These are phyloP conservation scores for Larix sibirica DNA, from an alignment of 83 land plant genomes.

Conservation along the genomic window DNA sequence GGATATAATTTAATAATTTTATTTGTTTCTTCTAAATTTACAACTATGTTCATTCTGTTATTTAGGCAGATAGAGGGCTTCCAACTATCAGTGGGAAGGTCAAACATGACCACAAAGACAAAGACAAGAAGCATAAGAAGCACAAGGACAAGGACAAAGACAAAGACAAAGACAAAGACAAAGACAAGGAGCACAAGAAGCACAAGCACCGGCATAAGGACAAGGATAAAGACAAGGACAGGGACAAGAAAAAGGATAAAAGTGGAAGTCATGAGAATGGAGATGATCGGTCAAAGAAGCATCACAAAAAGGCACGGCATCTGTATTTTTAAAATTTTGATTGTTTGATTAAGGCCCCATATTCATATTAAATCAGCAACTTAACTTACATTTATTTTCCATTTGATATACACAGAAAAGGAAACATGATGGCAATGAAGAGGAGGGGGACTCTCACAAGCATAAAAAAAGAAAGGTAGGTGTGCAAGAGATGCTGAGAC, in stretches of 20 bases:
- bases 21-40: not conserved
- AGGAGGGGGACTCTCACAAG: slow-evolving; percentile 73
- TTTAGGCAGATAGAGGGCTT: slow-evolving; percentile 75
- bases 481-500: not conserved
- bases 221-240: slow-evolving; percentile 75
- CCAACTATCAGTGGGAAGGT: slow-evolving; percentile 76
- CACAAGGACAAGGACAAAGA: slow-evolving; percentile 85
- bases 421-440: slow-evolving; percentile 89
- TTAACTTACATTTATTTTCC: not conserved
- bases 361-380: not conserved
- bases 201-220: slow-evolving; percentile 85
- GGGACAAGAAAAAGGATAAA: slow-evolving; percentile 70
- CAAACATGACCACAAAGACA: slow-evolving; percentile 76
- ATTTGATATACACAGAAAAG: slow-evolving; percentile 62
- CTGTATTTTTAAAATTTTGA: not conserved
- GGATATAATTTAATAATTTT: not conserved
- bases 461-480: slow-evolving; percentile 93
- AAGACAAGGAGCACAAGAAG: slow-evolving; percentile 87
- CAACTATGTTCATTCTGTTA: slow-evolving; percentile 5
- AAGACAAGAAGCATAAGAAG: slow-evolving; percentile 19
- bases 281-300: slow-evolving; percentile 68
- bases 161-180: slow-evolving; percentile 78
- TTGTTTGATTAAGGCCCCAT: not conserved
- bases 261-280: slow-evolving; percentile 73
- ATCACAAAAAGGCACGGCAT: slow-evolving; percentile 70